Percentiles rank a stretch among this genome's conserved stretches.
phyloP scores from a whole-genome alignment of 2,329 filamentous ascomycete species.

The Phyllosticta citriasiana region DNA sequence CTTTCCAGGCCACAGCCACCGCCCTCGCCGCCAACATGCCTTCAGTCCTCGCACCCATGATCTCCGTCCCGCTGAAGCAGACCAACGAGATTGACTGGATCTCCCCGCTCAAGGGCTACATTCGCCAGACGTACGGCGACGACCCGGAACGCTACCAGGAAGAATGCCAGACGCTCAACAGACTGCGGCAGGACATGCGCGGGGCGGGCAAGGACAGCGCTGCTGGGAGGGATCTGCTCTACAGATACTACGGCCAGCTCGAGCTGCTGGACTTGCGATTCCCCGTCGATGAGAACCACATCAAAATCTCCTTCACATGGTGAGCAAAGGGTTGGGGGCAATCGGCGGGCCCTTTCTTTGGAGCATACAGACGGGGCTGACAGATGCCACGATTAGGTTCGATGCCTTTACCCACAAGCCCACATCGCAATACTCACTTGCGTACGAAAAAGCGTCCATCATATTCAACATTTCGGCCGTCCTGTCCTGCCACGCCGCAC shows the following conservation, averaged over 20 bases:
- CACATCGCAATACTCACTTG: constrained; percentile 92
- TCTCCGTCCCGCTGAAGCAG: constrained; percentile 81
- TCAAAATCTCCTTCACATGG: constrained; percentile 99
- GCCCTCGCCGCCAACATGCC: constrained; percentile 18
- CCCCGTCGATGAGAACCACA: constrained; percentile 96
- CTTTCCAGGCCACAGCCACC: background rate
- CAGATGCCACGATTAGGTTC: constrained; percentile 53
- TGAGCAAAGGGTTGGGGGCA: constrained; percentile 32
- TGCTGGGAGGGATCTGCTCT: constrained; percentile 82
- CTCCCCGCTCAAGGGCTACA: constrained; percentile 82
- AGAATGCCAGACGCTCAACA: constrained; percentile 89
- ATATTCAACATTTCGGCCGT: constrained; percentile 99
- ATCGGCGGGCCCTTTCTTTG: background rate
- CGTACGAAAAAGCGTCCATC: constrained; percentile 96
- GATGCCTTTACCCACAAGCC: constrained; percentile 98
- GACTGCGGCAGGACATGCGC: constrained; percentile 94
- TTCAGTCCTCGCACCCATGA: constrained; percentile 70
- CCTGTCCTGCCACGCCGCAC: constrained; percentile 86
- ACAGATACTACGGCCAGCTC: constrained; percentile 95
- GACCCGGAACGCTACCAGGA: constrained; percentile 93
- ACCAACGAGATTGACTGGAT: constrained; percentile 99
- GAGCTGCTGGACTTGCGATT: constrained; percentile 91
- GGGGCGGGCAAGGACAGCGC: constrained; percentile 95
- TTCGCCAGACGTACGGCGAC: constrained; percentile 87
- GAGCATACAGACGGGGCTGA: background rate